phyloP scores from a whole-genome alignment of 2,329 filamentous ascomycete genomes.

The Calonectria pseudoreteaudii region DNA sequence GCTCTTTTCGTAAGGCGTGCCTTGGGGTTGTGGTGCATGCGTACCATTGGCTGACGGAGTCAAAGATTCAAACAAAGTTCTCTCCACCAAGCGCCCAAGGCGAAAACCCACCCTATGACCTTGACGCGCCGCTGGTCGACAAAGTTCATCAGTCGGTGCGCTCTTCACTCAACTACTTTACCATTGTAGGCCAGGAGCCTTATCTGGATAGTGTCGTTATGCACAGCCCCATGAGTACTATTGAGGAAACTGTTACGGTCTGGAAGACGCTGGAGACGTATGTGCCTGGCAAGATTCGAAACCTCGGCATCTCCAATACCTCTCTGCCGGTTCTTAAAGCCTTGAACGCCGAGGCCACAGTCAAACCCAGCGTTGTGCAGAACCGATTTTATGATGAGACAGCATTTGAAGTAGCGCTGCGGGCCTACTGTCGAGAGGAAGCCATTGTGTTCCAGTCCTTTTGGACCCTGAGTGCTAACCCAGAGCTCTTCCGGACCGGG shows the following conservation, averaged over 20 bases:
- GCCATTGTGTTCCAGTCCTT: slow-evolving; percentile 64
- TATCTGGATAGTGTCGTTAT: slow-evolving; percentile 82
- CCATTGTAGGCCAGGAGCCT: slow-evolving; percentile 49
- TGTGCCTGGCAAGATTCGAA: slow-evolving; percentile 72
- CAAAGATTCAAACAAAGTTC: slow-evolving; percentile 85
- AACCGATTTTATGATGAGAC: slow-evolving; percentile 77
- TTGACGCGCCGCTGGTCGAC: slow-evolving; percentile 66
- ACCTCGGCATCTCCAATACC: slow-evolving; percentile 83
- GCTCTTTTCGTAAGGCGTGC: slow-evolving; percentile 70
- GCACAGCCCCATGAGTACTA: slow-evolving; percentile 66
- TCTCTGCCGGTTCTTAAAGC: slow-evolving; percentile 65
- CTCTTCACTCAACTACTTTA: slow-evolving; percentile 74
- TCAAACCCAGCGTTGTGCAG: slow-evolving; percentile 73
- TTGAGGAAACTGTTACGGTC: slow-evolving; percentile 67
- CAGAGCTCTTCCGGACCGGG: slow-evolving; percentile 48
- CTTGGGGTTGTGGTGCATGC: background rate
- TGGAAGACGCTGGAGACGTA: slow-evolving; percentile 76
- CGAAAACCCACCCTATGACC: slow-evolving; percentile 70
- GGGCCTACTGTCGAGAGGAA: slow-evolving; percentile 60
- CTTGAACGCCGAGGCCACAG: slow-evolving; percentile 58
- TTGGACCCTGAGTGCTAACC: slow-evolving; percentile 65
- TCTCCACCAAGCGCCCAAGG: slow-evolving; percentile 74
- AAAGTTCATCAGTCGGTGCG: slow-evolving; percentile 76
- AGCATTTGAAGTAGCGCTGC: slow-evolving; percentile 69
- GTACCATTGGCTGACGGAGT: background rate